Conservation (phyloP, 208 protist genomes). For the Crithidia expoeki region DNA sequence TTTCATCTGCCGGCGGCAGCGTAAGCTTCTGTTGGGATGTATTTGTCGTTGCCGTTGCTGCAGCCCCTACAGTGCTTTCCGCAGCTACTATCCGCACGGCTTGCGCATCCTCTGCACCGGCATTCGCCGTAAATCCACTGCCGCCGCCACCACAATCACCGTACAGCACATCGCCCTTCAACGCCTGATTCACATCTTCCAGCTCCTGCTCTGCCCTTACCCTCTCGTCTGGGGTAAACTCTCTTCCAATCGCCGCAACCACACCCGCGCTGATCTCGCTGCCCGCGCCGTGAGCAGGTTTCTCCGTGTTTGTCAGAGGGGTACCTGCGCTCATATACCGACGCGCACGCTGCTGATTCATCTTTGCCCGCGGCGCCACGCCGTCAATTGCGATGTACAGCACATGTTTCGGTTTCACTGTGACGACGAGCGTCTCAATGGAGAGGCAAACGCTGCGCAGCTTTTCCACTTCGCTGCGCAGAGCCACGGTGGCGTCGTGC, state of each 20-base stretch:
- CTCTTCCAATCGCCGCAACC: slow-evolving; percentile 48
- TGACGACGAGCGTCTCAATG: slow-evolving; percentile 96
- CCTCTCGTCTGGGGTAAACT: slow-evolving; percentile 56
- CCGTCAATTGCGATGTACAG: slow-evolving; percentile 98
- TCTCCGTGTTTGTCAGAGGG: slow-evolving; percentile 29
- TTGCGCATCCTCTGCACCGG: neutral
- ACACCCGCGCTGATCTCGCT: slow-evolving; percentile 13
- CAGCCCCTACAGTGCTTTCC: too few relatives aligned
- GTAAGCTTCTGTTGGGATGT: neutral
- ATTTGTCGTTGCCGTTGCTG: too few relatives aligned
- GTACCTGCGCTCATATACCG: slow-evolving; percentile 79
- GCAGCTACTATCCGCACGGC: neutral
- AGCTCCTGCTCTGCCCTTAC: slow-evolving; percentile 47
- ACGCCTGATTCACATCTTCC: slow-evolving; percentile 43
- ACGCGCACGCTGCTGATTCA: slow-evolving; percentile 99
- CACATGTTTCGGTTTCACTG: slow-evolving; percentile 93
- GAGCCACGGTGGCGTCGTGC: slow-evolving; percentile 57
- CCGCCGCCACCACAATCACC: slow-evolving; percentile 12
- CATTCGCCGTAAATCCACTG: neutral
- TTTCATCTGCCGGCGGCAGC: neutral
- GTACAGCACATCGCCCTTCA: slow-evolving; percentile 64
- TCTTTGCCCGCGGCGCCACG: slow-evolving; percentile 99
- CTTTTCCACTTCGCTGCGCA: slow-evolving; percentile 80
- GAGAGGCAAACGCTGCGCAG: slow-evolving; percentile 91
- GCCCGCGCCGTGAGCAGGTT: slow-evolving; percentile 14